These are phyloP conservation scores for Penicillium janthinellum DNA, from an alignment of 2,329 filamentous ascomycete species.

Conservation along the genomic window DNA sequence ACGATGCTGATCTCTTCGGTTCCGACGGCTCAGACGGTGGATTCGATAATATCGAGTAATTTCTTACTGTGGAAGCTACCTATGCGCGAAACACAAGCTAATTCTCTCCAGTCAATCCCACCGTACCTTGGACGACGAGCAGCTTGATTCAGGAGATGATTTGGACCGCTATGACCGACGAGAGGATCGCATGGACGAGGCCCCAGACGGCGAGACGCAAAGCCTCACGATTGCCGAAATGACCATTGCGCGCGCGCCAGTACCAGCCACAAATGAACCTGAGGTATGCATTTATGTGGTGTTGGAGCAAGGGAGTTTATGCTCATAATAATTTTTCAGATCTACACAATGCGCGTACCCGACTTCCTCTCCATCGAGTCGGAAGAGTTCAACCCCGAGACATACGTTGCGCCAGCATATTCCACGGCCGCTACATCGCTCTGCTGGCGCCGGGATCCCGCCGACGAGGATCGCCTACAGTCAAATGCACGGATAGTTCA, in stretches of 20 bases:
- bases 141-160: constrained; percentile 66
- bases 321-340: constrained; percentile 36
- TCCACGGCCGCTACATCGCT: constrained; percentile 65
- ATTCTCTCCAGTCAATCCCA: constrained; percentile 30
- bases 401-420: constrained; percentile 64
- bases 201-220: constrained; percentile 45
- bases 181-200: constrained; percentile 49
- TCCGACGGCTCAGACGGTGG: constrained; percentile 48
- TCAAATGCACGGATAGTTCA: constrained; percentile 67
- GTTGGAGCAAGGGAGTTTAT: neutral
- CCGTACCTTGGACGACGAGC: constrained; percentile 60
- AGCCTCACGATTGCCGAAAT: constrained; percentile 58
- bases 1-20: constrained; percentile 50
- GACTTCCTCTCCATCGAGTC: constrained; percentile 64
- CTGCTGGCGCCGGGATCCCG: constrained; percentile 67
- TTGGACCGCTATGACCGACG: constrained; percentile 57
- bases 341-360: constrained; percentile 66
- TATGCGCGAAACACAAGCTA: constrained; percentile 17
- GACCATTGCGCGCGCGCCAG: constrained; percentile 58
- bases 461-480: constrained; percentile 58
- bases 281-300: constrained; percentile 32
- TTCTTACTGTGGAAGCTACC: constrained; percentile 2
- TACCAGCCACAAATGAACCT: constrained; percentile 53
- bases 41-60: constrained; percentile 39
- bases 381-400: constrained; percentile 61